Base-by-base conservation (phyloP, 2,329 filamentous ascomycete genomes). In the Colletotrichum spaethianum region DNA sequence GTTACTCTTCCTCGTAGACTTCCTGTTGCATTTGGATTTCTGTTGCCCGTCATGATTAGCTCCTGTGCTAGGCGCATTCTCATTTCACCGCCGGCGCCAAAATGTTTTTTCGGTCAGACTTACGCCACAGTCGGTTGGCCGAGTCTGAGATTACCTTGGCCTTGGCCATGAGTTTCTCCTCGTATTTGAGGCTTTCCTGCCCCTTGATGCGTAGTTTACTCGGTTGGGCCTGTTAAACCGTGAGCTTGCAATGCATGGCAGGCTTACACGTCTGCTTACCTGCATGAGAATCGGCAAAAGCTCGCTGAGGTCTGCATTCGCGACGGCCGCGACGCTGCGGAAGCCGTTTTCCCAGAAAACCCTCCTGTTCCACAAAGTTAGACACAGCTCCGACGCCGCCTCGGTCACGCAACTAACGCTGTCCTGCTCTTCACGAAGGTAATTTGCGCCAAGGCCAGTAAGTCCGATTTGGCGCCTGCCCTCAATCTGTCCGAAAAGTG, bases 291-390 rank as follows among this genome's bases (percentile, higher is more conserved):
- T 83, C 8, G 92, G 92, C 2, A 94, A 84, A 31, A 95, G 83
- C 74, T 93, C 92, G 72, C 87, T 87, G 0, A 91, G 87, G 72
- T 93, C 88, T 0, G 93, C 92, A 75, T 93, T 93, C 5, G 93
- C 92, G 59, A 95, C 84, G 3, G 89, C 86, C 44, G 90, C 90
- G 36, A 94, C 83, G 31, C 88, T 92, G 76, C 89, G 91, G 77
- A 93, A 93, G 1, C 93, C 93, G 78, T 93, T 94, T 68, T 95
- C 93, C 86, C 93, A 93, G 73, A 95, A 92, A 7, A 94, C 85
- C 18, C 89, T 82, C 23, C 81, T 83, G 64, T 42, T 52, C 31
- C 42, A 64, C 46, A 72, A 69, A 50, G 55, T 62, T 56, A 57
- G 72, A 73, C 60, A 38, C 46, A 38, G 23, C 46, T 50, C 31